Evolutionary conservation across 495 filamentous ascomycete species (phyloP).

Genomic region (Trichoderma parareesei): DNA sequence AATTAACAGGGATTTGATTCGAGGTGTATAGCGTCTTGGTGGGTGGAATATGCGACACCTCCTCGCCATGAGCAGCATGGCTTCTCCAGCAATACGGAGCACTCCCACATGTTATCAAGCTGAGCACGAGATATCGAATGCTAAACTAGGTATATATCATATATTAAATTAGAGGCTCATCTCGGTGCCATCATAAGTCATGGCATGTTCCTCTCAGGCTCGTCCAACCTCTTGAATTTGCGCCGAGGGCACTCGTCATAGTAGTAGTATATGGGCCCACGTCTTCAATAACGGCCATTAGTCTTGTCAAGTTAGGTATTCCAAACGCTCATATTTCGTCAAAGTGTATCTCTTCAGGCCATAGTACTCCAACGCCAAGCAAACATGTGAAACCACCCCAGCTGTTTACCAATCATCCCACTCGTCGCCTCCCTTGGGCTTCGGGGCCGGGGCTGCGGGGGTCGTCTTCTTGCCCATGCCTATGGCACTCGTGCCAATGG

Average conservation of each 20-base stretch:
- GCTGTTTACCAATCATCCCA: constrained; percentile 56
- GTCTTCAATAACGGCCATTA: background rate
- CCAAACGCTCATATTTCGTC: constrained; percentile 9
- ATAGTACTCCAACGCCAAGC: constrained; percentile 5
- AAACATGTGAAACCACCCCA: background rate
- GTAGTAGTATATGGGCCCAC: background rate
- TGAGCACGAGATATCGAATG: no score
- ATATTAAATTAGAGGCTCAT: no score
- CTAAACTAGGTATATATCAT: no score
- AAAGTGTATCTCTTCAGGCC: constrained; percentile 10
- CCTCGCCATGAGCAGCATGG: background rate
- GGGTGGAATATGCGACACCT: background rate
- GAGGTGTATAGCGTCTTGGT: no score
- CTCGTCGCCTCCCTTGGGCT: constrained; percentile 43
- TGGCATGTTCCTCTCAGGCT: background rate
- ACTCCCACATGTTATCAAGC: background rate
- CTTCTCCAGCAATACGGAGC: background rate
- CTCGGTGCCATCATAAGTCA: no score
- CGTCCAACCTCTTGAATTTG: background rate
- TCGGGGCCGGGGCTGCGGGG: constrained; percentile 25
- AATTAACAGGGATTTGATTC: no score
- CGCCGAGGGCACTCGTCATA: background rate
- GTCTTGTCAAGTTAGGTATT: constrained; percentile 1
- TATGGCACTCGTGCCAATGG: constrained; percentile 69
- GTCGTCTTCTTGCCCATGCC: constrained; percentile 52